These are phyloP conservation scores for Termitomyces sp. DNA, from an alignment of 768 basidiomycete genomes.

Conservation along the genomic window DNA sequence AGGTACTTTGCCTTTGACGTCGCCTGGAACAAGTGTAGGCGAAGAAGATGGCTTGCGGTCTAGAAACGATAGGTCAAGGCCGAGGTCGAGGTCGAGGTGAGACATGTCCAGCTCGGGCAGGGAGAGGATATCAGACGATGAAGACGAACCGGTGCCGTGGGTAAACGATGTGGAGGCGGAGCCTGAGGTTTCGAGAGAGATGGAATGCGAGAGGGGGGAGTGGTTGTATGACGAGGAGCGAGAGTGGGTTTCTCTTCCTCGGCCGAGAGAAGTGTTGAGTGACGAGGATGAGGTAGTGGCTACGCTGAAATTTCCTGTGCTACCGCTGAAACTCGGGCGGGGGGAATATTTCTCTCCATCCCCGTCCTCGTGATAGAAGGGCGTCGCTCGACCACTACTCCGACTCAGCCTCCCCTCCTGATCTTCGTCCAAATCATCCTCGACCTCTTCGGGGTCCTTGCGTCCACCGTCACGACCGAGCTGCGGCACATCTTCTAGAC, in stretches of 20 bases:
- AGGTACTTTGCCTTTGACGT: constrained; percentile 4
- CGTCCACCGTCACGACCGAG: constrained; percentile 24
- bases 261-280: not conserved
- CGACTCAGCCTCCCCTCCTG: constrained; percentile 7
- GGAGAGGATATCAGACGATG: constrained; percentile 9
- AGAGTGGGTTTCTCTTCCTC: constrained; percentile 10
- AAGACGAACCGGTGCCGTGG: not conserved
- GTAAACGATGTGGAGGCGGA: not conserved
- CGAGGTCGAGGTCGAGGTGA: constrained; percentile 20
- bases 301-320: not conserved
- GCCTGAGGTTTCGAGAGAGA: not conserved
- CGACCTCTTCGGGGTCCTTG: constrained; percentile 1
- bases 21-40: not conserved
- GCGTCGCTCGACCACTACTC: not conserved
- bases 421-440: constrained; percentile 14
- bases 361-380: not conserved
- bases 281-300: not conserved
- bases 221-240: constrained; percentile 20
- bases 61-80: constrained; percentile 24
- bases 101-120: constrained; percentile 23
- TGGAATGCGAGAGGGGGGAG: constrained; percentile 8
- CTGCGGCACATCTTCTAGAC: constrained; percentile 52
- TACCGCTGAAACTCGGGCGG: constrained; percentile 6
- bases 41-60: constrained; percentile 8
- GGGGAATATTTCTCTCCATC: not conserved